Base-by-base conservation (phyloP, 176 grass and related monocot genomes). In the Oryza australiensis region DNA sequence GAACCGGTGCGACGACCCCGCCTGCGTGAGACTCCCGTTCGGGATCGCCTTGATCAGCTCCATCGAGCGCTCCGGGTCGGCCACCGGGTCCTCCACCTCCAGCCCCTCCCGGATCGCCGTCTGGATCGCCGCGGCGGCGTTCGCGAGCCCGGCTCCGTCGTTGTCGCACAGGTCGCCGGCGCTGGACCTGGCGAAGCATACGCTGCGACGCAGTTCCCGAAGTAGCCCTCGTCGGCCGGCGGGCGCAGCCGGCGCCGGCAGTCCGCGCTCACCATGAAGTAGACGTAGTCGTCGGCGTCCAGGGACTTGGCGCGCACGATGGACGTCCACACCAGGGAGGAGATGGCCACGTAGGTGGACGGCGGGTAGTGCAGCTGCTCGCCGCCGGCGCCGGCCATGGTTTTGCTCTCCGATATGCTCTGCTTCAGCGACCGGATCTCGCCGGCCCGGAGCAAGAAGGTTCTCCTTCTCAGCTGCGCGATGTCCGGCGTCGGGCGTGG, bases 201-300 rank as follows among this genome's bases (percentile, higher is more conserved):
- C 0, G 33, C 16, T n/a, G n/a, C 60, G 26, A 49, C 5, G 77
- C 87, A 90, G 76, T 89, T 90, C 12, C 93, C 89, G 27, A 92
- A 94, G 81, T 85, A 94, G 3, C 70, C 38, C 0, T 2, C 22
- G 1, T 76, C 77, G 0, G 86, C 9, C 2, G 87, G 87, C 7
- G 87, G 89, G 9, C 64, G 66, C n/a, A 90, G 65, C 7, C 68
- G 78, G 7, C 37, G 41, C 7, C 90, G 88, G 72, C 78, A 71
- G 73, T 92, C 85, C 2, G 85, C 87, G 24, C 65, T 15, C 72
- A 92, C 73, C 20, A 57, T 20, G 11, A 92, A 57, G 68, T 51
- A 35, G 3, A 15, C 65, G 16, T 37, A 37, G 16, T 30, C 64
- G 10, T 3, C 73, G 43, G 30, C 4, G 57, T 40, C 15, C 1